These are phyloP conservation scores for Flaveria floridana DNA, from an alignment of 140 eudicot species.

Conservation along the genomic window DNA sequence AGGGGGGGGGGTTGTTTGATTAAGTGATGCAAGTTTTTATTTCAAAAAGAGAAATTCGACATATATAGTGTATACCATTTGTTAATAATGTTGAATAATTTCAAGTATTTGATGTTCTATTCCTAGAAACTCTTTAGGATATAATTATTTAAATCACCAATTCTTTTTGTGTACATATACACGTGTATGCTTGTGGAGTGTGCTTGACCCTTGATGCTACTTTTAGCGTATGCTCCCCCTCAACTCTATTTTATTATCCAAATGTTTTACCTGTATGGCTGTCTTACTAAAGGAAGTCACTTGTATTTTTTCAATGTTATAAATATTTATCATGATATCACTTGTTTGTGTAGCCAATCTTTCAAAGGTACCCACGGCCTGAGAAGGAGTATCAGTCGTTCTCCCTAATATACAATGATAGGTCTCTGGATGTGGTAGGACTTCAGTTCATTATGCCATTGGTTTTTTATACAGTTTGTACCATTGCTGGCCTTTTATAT, in stretches of 20 bases:
- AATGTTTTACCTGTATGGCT: slow-evolving; percentile 14
- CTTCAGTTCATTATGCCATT: slow-evolving; percentile 11
- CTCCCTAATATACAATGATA: slow-evolving; percentile 77
- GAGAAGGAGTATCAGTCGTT: slow-evolving; percentile 97
- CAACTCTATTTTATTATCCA: slow-evolving; percentile 12
- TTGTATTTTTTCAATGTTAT: not conserved
- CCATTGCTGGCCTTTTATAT: slow-evolving; percentile 18
- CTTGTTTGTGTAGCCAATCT: slow-evolving; percentile 58
- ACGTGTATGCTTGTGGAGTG: not conserved
- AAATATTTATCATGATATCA: slow-evolving; percentile 27
- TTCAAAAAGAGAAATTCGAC: not conserved
- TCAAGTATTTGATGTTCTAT: not conserved
- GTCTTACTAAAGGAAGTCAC: slow-evolving; percentile 7
- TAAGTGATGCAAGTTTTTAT: slow-evolving; percentile 3
- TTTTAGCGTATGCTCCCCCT: slow-evolving; percentile 18
- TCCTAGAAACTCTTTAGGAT: slow-evolving; percentile 12
- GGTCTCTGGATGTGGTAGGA: slow-evolving; percentile 91
- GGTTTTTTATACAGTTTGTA: slow-evolving; percentile 18
- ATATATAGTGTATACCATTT: slow-evolving; percentile 2
- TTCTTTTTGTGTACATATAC: not conserved
- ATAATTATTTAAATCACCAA: slow-evolving; percentile 1
- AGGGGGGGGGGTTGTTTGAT: not conserved
- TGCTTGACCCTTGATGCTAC: not conserved
- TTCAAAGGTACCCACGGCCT: slow-evolving; percentile 97
- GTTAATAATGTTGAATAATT: not conserved